A percentile compares a stretch with the other conserved stretches of the same genome.
Conservation (phyloP, 768 basidiomycete species). For the Arthromyces matolae region DNA sequence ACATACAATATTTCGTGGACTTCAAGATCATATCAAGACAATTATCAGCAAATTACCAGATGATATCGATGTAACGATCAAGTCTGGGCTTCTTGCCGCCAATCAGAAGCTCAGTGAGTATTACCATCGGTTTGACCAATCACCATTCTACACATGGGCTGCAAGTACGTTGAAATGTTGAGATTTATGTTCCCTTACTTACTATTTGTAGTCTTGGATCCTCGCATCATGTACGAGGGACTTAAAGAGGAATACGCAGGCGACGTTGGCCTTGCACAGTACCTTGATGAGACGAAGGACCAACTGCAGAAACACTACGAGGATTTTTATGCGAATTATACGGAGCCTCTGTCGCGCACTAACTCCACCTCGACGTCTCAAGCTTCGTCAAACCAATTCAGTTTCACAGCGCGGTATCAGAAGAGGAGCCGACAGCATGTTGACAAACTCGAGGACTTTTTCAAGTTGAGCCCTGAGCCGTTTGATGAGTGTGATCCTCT, state of each 20-base stretch:
- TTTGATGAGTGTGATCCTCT: not conserved
- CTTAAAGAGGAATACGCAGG: conserved; percentile 18
- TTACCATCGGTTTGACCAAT: conserved; percentile 26
- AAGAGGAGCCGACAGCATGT: not conserved
- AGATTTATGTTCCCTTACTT: not conserved
- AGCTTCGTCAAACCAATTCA: not conserved
- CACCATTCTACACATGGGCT: conserved; percentile 30
- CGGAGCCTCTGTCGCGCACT: too few species aligned
- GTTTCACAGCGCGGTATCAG: not conserved
- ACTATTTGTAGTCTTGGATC: conserved; percentile 28
- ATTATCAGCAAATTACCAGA: not conserved
- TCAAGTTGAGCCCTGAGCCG: not conserved
- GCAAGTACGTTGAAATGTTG: conserved; percentile 17
- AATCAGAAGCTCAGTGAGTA: conserved; percentile 32
- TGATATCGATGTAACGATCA: not conserved
- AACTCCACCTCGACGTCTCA: not conserved
- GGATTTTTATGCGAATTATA: too few species aligned
- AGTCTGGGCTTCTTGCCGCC: not conserved
- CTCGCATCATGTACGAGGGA: conserved; percentile 22
- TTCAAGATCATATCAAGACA: not conserved
- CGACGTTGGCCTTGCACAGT: conserved; percentile 12
- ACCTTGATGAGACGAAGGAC: conserved; percentile 13
- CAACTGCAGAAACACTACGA: not conserved
- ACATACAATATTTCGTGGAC: not conserved
- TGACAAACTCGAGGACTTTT: not conserved